Conservation (phyloP, 345 rosid genomes). For the Hypericum perforatum region DNA sequence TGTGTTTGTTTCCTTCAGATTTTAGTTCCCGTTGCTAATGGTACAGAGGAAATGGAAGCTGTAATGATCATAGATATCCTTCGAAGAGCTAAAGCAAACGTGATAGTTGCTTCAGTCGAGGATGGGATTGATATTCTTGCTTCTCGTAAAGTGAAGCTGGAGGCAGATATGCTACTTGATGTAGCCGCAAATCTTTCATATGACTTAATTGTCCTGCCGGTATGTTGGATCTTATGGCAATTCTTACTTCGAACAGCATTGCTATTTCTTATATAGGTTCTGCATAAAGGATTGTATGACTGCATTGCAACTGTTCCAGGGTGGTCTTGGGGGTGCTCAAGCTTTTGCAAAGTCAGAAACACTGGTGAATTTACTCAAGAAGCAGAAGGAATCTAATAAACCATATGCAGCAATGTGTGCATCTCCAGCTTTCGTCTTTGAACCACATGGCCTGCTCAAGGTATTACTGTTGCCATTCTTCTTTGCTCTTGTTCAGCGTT, state of each 20-base stretch:
- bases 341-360: slow-evolving; percentile 71
- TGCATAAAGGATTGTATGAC: background rate
- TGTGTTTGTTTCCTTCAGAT: slow-evolving; percentile 32
- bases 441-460: slow-evolving; percentile 85
- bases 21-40: slow-evolving; percentile 84
- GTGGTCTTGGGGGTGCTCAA: slow-evolving; percentile 94
- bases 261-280: background rate
- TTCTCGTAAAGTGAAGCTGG: slow-evolving; percentile 75
- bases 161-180: slow-evolving; percentile 74
- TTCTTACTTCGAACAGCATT: background rate
- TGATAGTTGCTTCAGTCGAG: slow-evolving; percentile 77
- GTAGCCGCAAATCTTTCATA: slow-evolving; percentile 76
- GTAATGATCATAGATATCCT: slow-evolving; percentile 65
- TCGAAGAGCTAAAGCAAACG: slow-evolving; percentile 77
- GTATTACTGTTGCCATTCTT: slow-evolving; percentile 21
- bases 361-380: slow-evolving; percentile 67
- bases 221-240: slow-evolving; percentile 21
- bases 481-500: background rate
- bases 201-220: slow-evolving; percentile 84
- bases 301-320: slow-evolving; percentile 27
- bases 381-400: slow-evolving; percentile 59
- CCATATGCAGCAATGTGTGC: slow-evolving; percentile 97
- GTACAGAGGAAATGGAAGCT: slow-evolving; percentile 96
- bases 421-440: slow-evolving; percentile 86
- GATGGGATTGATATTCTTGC: slow-evolving; percentile 65